Evolutionary conservation across 495 filamentous ascomycete genomes (phyloP).

Genomic region (Pseudoneurospora amorphoporcata): DNA sequence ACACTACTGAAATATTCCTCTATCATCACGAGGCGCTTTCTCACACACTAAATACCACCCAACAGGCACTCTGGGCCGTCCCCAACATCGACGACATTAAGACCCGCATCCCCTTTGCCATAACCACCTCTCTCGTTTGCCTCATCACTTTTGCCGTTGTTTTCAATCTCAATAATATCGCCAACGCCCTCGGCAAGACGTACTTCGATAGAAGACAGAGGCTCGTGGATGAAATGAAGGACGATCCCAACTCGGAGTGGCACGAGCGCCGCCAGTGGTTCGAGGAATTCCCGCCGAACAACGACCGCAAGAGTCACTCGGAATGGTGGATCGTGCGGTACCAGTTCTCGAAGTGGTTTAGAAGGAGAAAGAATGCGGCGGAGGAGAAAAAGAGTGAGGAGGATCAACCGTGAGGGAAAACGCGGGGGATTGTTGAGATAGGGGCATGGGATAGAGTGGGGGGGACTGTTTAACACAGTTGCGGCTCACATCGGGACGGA

Average conservation of each 20-base stretch:
- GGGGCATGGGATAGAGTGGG: no score
- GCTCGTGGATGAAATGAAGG: not conserved
- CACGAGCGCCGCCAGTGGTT: not conserved
- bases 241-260: not conserved
- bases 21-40: not conserved
- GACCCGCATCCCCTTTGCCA: not conserved
- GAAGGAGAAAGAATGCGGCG: not conserved
- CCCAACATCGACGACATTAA: conserved; percentile 4
- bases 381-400: no score
- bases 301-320: not conserved
- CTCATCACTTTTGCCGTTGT: no score
- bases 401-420: no score
- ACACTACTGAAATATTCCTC: not conserved
- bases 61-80: conserved; percentile 9
- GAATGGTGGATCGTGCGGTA: not conserved
- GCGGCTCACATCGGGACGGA: no score
- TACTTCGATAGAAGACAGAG: not conserved
- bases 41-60: not conserved
- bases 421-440: no score
- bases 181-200: not conserved
- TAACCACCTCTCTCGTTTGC: not conserved
- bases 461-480: no score
- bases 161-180: conserved; percentile 7
- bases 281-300: not conserved
- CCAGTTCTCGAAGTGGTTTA: not conserved